A percentile compares a stretch with the other conserved stretches of the same genome.
Evolutionary conservation across 768 basidiomycete species (phyloP).

Genomic region (Tubosaeta brunneosetosa): DNA sequence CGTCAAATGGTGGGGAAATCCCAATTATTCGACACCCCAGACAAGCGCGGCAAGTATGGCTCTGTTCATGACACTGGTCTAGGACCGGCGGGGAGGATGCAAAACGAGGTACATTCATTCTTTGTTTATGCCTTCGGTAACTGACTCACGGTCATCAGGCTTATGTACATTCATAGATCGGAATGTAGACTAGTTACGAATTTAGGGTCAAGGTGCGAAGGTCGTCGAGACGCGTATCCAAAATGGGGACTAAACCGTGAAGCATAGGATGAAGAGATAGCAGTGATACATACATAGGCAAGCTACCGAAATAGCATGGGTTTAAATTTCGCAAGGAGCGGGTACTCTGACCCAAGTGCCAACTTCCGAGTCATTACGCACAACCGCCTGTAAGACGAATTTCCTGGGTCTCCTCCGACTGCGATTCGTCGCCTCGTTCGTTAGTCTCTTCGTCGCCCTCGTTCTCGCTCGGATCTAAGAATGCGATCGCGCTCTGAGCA

Average conservation of each 20-base stretch:
- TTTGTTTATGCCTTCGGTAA: neutral
- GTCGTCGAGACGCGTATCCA: conserved; percentile 40
- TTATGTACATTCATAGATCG: conserved; percentile 63
- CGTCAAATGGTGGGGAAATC: conserved; percentile 64
- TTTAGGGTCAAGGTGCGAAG: conserved; percentile 61
- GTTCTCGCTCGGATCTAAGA: neutral
- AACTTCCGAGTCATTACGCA: no score
- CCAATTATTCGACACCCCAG: conserved; percentile 54
- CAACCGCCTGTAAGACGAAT: no score
- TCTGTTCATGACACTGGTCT: conserved; percentile 79
- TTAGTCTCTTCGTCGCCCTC: neutral
- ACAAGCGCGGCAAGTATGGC: conserved; percentile 70
- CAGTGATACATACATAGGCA: neutral
- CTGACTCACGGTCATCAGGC: conserved; percentile 39
- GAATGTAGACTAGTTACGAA: conserved; percentile 57
- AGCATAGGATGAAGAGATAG: neutral
- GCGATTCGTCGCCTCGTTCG: neutral
- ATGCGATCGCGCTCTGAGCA: neutral
- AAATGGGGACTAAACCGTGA: conserved; percentile 35
- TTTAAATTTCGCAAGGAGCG: no score
- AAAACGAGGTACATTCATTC: conserved; percentile 44
- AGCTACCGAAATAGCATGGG: no score
- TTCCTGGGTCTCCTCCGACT: neutral
- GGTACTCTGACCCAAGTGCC: no score
- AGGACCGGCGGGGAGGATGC: conserved; percentile 60